Conservation (phyloP, 2,329 filamentous ascomycete species). For the Karstenula rhodostoma region DNA sequence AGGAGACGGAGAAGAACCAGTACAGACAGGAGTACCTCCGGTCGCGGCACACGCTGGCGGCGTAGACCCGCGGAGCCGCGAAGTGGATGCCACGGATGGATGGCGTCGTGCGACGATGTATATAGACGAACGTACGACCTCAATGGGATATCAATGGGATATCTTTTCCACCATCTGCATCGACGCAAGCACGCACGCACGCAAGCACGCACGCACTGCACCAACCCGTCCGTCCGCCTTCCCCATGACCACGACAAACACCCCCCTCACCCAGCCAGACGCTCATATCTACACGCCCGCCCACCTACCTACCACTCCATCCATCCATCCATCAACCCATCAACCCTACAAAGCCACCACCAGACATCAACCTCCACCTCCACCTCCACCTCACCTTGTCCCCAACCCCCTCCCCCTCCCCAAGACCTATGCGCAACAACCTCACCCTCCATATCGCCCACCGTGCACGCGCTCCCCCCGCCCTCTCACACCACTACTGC, state of each 20-base stretch:
- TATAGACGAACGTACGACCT: not conserved
- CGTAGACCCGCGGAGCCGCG: not conserved
- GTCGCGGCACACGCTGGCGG: conserved; percentile 28
- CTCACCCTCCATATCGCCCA: too few relatives aligned
- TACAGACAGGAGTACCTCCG: conserved; percentile 80
- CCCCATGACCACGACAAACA: not conserved
- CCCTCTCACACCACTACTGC: too few relatives aligned
- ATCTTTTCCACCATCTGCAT: not conserved
- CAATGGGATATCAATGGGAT: not conserved
- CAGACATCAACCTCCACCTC: too few relatives aligned
- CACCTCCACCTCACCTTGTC: too few relatives aligned
- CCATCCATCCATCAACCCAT: too few relatives aligned
- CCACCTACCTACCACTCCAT: too few relatives aligned
- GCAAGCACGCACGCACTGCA: conserved; percentile 1
- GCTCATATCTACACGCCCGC: not conserved
- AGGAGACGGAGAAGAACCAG: conserved; percentile 79
- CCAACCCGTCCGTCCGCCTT: not conserved
- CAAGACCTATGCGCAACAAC: too few relatives aligned
- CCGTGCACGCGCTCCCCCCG: too few relatives aligned
- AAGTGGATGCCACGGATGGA: not conserved
- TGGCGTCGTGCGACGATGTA: not conserved
- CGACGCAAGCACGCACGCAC: not conserved
- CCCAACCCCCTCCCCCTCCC: too few relatives aligned
- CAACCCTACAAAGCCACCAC: too few relatives aligned
- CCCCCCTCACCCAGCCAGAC: not conserved